A percentile compares a stretch with the other conserved stretches of the same genome.
These are phyloP conservation scores for Chrysanthemum seticuspe DNA, from an alignment of 129 eudicot species.

Conservation along the genomic window DNA sequence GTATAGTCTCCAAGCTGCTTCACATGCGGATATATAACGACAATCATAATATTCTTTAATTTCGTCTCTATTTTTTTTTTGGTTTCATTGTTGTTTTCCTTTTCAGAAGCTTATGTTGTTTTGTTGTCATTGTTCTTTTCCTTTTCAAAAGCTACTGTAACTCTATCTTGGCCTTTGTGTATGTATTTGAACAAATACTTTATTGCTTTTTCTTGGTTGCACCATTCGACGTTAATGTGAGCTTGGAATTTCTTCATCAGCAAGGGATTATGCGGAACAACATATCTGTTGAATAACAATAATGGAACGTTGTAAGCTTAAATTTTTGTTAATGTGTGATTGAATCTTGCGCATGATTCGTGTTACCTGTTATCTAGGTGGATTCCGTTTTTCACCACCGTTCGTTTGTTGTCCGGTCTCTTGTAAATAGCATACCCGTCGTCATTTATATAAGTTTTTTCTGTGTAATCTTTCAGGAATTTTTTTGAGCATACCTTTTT, in stretches of 20 bases:
- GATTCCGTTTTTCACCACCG: not conserved
- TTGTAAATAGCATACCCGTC: not conserved
- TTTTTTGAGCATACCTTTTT: not conserved
- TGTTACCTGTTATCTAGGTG: not conserved
- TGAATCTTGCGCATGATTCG: too few relatives aligned
- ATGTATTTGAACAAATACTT: not conserved
- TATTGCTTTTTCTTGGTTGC: not conserved
- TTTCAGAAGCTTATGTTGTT: not conserved
- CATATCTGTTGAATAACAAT: not conserved
- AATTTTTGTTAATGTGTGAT: not conserved
- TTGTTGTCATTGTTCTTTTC: too few relatives aligned
- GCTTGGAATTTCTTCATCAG: not conserved
- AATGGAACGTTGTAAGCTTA: not conserved
- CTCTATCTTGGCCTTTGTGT: not conserved
- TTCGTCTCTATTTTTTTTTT: not conserved
- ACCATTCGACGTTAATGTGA: not conserved
- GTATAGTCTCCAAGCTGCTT: not conserved
- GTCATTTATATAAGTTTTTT: not conserved
- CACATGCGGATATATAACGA: not conserved
- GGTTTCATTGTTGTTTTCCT: fast-evolving
- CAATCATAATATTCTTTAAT: not conserved
- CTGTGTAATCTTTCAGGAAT: not conserved
- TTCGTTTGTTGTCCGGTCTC: not conserved
- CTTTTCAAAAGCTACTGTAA: not conserved
- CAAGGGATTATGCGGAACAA: not conserved